Evolutionary conservation across 441 rosid genomes (phyloP).

Genomic region (Codiaeum variegatum): DNA sequence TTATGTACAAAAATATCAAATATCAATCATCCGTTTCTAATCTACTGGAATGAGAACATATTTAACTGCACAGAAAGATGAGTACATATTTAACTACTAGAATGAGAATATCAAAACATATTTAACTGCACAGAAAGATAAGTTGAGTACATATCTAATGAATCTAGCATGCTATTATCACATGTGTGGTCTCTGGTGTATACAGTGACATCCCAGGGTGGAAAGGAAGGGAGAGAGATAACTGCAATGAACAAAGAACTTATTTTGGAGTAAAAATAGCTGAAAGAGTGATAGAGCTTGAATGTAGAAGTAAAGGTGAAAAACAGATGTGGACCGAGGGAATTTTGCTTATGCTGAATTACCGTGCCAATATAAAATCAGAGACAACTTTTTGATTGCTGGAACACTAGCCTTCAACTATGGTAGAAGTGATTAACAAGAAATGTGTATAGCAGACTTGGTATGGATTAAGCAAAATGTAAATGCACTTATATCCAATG

Average conservation of each 20-base stretch:
- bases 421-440: conserved; percentile 14
- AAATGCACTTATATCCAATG: conserved; percentile 17
- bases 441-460: conserved; percentile 7
- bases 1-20: not conserved
- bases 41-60: not conserved
- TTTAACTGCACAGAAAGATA: no score
- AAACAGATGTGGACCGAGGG: conserved; percentile 84
- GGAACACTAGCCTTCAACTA: conserved; percentile 14
- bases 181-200: conserved; percentile 67
- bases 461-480: not conserved
- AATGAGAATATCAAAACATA: no score
- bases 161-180: conserved; percentile 19
- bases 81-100: not conserved
- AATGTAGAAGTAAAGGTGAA: conserved; percentile 60
- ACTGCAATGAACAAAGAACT: conserved; percentile 40
- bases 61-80: no score
- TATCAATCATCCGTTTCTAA: not conserved
- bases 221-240: conserved; percentile 57
- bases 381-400: conserved; percentile 15
- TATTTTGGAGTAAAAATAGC: conserved; percentile 74
- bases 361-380: conserved; percentile 32
- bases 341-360: conserved; percentile 60
- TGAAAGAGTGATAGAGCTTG: conserved; percentile 79
- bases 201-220: conserved; percentile 53
- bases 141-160: conserved; percentile 9